A percentile compares a stretch with the other conserved stretches of the same genome.
phyloP scores from a whole-genome alignment of 169 alveolate genomes.

The Pseudocohnilembus persalinus region DNA sequence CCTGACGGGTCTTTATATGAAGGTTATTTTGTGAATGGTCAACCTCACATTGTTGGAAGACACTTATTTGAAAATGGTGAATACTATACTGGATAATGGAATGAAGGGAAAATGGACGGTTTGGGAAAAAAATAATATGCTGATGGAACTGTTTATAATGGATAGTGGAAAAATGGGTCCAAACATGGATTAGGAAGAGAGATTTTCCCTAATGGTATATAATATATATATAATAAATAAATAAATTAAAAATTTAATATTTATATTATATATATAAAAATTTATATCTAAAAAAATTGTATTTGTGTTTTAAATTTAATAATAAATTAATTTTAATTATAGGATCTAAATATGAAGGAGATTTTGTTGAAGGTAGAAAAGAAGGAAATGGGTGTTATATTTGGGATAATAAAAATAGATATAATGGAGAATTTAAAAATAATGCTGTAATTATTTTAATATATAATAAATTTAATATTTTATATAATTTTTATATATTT shows the following conservation, averaged over 20 bases:
- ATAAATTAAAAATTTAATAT: too few relatives aligned
- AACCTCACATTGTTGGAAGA: slow-evolving; percentile 60
- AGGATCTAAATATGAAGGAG: slow-evolving; percentile 53
- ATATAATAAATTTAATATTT: too few relatives aligned
- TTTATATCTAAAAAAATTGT: too few relatives aligned
- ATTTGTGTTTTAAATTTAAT: background rate
- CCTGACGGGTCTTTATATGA: slow-evolving; percentile 58
- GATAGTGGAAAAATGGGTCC: slow-evolving; percentile 68
- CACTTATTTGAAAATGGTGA: slow-evolving; percentile 58
- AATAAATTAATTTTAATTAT: too few relatives aligned
- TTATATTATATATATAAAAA: too few relatives aligned
- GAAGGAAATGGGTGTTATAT: slow-evolving; percentile 59
- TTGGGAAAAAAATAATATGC: background rate
- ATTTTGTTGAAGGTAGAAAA: slow-evolving; percentile 52
- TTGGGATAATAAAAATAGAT: slow-evolving; percentile 56
- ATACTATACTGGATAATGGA: background rate
- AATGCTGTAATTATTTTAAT: slow-evolving; percentile 29
- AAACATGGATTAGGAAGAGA: slow-evolving; percentile 72
- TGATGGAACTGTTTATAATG: background rate
- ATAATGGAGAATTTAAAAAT: slow-evolving; percentile 58
- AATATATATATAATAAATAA: too few relatives aligned
- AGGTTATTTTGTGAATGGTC: slow-evolving; percentile 56
- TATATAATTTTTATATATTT: background rate
- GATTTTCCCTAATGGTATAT: slow-evolving; percentile 56
- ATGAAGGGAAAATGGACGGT: background rate